These are phyloP conservation scores for Penicillium bialowiezense DNA, from an alignment of 495 filamentous ascomycete genomes.

Conservation along the genomic window DNA sequence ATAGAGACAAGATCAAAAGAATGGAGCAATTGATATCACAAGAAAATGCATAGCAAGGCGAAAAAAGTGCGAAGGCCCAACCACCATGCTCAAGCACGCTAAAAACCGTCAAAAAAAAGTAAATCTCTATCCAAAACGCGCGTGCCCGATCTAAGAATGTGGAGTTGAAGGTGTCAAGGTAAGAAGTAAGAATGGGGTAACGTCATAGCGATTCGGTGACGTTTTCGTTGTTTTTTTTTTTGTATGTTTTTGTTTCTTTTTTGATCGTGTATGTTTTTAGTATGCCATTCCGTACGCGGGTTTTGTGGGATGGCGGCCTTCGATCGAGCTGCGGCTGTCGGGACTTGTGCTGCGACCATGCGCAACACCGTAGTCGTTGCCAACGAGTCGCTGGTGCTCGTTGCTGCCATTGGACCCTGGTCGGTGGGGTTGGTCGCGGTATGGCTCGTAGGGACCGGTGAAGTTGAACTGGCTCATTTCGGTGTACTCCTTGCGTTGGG, in stretches of 20 bases:
- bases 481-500: constrained; percentile 35
- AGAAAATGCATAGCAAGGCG: constrained; percentile 5
- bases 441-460: constrained; percentile 42
- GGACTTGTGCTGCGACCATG: constrained; percentile 38
- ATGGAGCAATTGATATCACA: constrained; percentile 7
- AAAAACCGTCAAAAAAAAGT: constrained; percentile 10
- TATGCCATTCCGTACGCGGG: constrained; percentile 42
- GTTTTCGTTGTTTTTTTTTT: constrained; percentile 1
- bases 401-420: constrained; percentile 35
- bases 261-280: constrained; percentile 16
- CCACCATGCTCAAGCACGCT: constrained; percentile 10
- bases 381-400: constrained; percentile 39
- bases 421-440: constrained; percentile 37
- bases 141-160: constrained; percentile 8
- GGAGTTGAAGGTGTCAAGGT: constrained; percentile 8
- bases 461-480: constrained; percentile 51
- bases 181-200: constrained; percentile 1
- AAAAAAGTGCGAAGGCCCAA: constrained; percentile 4
- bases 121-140: constrained; percentile 4
- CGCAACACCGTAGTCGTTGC: constrained; percentile 35
- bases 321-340: constrained; percentile 35
- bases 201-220: constrained; percentile 2
- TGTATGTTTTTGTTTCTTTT: constrained; percentile 3
- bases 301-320: constrained; percentile 36
- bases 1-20: constrained; percentile 5